Conservation (phyloP, 768 basidiomycete species). For the Lentinula lateritia region DNA sequence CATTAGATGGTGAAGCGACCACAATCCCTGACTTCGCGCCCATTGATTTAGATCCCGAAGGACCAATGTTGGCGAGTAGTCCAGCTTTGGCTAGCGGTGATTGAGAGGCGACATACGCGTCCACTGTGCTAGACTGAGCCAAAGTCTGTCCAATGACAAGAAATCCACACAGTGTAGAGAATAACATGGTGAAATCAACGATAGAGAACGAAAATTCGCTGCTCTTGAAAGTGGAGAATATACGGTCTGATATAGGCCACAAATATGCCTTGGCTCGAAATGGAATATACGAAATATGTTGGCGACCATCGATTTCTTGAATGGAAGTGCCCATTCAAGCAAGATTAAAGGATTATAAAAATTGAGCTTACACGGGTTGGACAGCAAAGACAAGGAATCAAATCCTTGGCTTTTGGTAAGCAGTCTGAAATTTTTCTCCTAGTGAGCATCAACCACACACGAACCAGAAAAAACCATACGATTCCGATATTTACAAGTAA, state of each 20-base stretch:
- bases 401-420: background rate
- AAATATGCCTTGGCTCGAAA: background rate
- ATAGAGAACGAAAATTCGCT: background rate
- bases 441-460: no score
- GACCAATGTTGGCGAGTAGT: slow-evolving; percentile 71
- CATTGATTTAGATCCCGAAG: slow-evolving; percentile 45
- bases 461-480: no score
- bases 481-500: background rate
- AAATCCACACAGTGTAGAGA: slow-evolving; percentile 11
- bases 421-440: background rate
- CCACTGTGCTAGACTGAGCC: slow-evolving; percentile 23
- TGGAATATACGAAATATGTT: background rate
- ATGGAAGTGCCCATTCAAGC: background rate
- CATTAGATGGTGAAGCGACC: slow-evolving; percentile 50
- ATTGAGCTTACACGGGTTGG: background rate
- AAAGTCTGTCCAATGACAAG: slow-evolving; percentile 10
- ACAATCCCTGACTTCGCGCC: slow-evolving; percentile 58
- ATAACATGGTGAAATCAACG: slow-evolving; percentile 10
- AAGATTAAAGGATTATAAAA: background rate
- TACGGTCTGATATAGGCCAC: background rate
- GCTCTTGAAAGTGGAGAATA: background rate
- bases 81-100: slow-evolving; percentile 58
- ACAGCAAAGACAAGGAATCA: background rate
- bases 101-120: slow-evolving; percentile 48
- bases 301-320: background rate